Conservation (phyloP, 495 filamentous ascomycete species). For the Penicillium lividum region DNA sequence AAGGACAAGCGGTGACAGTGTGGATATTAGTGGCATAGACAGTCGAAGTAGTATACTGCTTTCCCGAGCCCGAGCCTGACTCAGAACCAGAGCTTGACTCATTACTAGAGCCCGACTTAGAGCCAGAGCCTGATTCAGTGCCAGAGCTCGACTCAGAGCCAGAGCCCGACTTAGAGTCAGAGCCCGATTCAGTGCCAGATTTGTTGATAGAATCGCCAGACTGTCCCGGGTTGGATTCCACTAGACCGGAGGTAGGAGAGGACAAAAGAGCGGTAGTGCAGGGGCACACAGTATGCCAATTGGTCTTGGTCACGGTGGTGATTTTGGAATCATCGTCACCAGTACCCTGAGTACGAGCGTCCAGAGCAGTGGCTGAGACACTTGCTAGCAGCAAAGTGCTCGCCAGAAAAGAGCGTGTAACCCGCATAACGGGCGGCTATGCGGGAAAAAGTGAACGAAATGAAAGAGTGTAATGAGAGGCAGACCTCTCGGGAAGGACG, state of each 20-base stretch:
- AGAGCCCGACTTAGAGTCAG: background rate
- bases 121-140: background rate
- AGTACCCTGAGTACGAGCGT: too few species aligned
- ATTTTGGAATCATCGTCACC: background rate
- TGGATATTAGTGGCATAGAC: background rate
- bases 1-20: background rate
- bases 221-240: background rate
- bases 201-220: background rate
- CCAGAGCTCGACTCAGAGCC: background rate
- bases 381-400: background rate
- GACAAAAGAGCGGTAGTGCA: background rate
- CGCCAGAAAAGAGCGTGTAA: background rate
- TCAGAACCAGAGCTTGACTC: background rate
- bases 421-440: background rate
- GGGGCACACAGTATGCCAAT: background rate
- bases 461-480: background rate
- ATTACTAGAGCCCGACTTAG: background rate
- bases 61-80: background rate
- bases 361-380: background rate
- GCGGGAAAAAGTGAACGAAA: background rate
- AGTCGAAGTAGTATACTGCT: background rate
- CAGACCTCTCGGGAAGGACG: background rate
- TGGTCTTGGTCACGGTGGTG: background rate
- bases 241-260: background rate
- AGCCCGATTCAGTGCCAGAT: background rate